Evolutionary conservation across 352 stramenopile genomes (phyloP), one percentile per base, ranked within the genome.

Genomic region (Globisporangium okanoganense): DNA sequence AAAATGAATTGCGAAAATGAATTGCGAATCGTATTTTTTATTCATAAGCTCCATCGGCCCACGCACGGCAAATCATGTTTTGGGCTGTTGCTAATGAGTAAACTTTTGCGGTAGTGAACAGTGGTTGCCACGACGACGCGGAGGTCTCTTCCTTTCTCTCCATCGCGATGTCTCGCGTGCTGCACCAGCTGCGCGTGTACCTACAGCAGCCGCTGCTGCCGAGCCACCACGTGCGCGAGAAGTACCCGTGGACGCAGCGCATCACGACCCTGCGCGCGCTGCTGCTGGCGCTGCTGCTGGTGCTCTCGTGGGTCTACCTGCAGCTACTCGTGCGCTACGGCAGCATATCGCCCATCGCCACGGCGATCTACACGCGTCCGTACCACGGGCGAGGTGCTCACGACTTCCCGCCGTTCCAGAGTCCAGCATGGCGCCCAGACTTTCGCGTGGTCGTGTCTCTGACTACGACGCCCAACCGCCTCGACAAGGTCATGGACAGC

Each of bases 361-460:
- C 83, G 7, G 67, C 69, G 44, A 54, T 88, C 31, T 93, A 88
- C 67, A 93, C 83, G 22, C 76, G 70, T 1, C 50, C 78, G 1
- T 91, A 83, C 56, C 60, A 79, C 24, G 83, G 83, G 2, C 76
- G 81, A 20, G 43, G 50, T 0, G 70, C 69, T 5, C 56, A 66
- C 16, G 80, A 93, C 64, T 75, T 75, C 36, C 62, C 68, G 29
- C 44, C 61, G 0, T 45, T 54, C 9, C 58, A 54, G 13, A 73
- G 71, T 2, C 70, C 73, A 8, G 55, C 65, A 1, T 94, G 84
- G 81, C 76, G 80, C n/a, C 82, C 82, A 3, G 54, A 62, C 1
- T 94, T 94, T 63, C 76, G 80, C 47, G 82, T 94, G n/a, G 82
- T 94, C 6, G 80, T 94, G 51, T 90, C 80, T 35, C 76, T 94